phyloP scores from a whole-genome alignment of 2,329 filamentous ascomycete species.

The Trichoderma lentiforme region DNA sequence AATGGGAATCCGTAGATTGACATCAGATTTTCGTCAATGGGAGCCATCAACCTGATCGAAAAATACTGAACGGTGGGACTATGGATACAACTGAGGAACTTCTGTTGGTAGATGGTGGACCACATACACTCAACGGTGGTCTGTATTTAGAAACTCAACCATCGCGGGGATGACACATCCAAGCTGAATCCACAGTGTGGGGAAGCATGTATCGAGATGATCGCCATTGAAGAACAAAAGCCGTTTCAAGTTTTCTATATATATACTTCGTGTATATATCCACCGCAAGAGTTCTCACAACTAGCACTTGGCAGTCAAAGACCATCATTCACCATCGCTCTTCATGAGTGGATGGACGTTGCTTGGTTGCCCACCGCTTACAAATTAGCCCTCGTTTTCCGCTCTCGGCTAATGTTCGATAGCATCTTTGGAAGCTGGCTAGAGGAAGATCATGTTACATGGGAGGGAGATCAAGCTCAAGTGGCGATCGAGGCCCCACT shows the following conservation, averaged over 20 bases:
- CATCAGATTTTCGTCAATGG: neutral
- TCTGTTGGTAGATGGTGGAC: neutral
- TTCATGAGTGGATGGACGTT: neutral
- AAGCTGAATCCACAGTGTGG: neutral
- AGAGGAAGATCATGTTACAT: neutral
- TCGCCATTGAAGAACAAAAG: neutral
- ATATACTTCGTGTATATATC: neutral
- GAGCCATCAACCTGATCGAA: neutral
- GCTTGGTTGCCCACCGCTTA: neutral
- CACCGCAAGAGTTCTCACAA: neutral
- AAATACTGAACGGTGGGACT: neutral
- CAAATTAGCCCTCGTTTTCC: neutral
- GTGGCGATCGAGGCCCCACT: neutral
- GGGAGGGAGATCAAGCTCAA: neutral
- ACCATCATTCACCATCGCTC: neutral
- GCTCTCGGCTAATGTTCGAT: neutral
- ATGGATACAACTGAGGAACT: neutral
- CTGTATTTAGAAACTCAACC: neutral
- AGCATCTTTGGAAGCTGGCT: neutral
- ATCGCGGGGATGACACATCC: neutral
- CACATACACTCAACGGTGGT: neutral
- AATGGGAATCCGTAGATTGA: neutral
- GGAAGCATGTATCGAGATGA: neutral
- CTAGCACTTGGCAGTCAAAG: neutral
- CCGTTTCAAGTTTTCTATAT: neutral